These are phyloP conservation scores for Aspergillus viridinutans DNA, from an alignment of 2,329 filamentous ascomycete genomes.

Conservation along the genomic window DNA sequence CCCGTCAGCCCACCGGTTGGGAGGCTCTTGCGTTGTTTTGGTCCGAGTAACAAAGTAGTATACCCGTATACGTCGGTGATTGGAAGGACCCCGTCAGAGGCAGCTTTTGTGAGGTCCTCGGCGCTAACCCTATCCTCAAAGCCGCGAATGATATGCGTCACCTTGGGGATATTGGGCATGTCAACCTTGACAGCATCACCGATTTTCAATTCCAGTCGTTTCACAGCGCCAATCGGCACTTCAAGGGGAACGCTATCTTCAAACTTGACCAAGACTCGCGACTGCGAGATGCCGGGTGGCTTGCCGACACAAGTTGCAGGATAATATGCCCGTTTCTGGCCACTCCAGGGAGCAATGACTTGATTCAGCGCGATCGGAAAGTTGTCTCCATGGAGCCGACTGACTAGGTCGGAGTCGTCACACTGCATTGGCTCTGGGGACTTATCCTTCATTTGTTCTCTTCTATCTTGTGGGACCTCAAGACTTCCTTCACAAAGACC, in stretches of 20 bases:
- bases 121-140: conserved; percentile 34
- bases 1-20: conserved; percentile 27
- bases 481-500: background rate
- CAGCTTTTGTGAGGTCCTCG: conserved; percentile 22
- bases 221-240: conserved; percentile 37
- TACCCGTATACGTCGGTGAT: conserved; percentile 44
- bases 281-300: conserved; percentile 34
- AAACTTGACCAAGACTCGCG: conserved; percentile 45
- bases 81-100: conserved; percentile 20
- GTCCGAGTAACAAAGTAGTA: conserved; percentile 37
- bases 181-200: conserved; percentile 47
- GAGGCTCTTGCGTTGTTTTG: conserved; percentile 42
- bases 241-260: conserved; percentile 41
- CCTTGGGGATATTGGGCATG: conserved; percentile 38
- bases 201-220: conserved; percentile 41
- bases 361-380: conserved; percentile 45
- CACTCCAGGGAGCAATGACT: conserved; percentile 57
- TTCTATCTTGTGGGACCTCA: background rate
- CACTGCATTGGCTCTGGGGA: conserved; percentile 10
- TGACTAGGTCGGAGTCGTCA: background rate
- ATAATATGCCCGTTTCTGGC: conserved; percentile 53
- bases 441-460: conserved; percentile 2
- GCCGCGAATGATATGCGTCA: conserved; percentile 41
- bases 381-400: conserved; percentile 11
- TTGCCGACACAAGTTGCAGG: conserved; percentile 55